A percentile compares a stretch with the other conserved stretches of the same genome.
phyloP scores from a whole-genome alignment of 2,329 filamentous ascomycete species.

The Trichoderma arundinaceum region DNA sequence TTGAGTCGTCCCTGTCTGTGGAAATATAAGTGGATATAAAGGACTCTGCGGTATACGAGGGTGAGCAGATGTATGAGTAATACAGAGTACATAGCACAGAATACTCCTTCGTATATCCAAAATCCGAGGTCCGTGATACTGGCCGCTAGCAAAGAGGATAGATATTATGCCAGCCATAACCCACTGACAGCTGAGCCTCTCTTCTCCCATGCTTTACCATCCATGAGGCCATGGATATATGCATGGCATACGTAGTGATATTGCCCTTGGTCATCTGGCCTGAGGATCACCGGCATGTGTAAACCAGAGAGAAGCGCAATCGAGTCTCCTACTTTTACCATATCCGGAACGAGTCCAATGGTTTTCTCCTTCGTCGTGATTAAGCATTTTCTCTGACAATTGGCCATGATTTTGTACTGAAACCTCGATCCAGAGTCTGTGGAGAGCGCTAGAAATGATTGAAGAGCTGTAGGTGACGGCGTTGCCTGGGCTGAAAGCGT shows the following conservation, averaged over 20 bases:
- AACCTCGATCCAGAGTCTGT: slow-evolving; percentile 1
- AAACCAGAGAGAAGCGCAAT: slow-evolving; percentile 9
- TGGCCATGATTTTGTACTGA: background rate
- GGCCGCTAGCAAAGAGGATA: background rate
- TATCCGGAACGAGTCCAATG: slow-evolving; percentile 3
- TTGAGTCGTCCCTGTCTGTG: background rate
- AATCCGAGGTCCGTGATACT: background rate
- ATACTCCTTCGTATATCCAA: background rate
- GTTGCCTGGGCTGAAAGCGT: background rate
- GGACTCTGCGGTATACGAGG: background rate
- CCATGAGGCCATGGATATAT: background rate
- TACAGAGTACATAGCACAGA: background rate
- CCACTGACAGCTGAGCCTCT: background rate
- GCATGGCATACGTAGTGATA: background rate
- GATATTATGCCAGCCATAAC: background rate
- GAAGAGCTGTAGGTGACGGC: background rate
- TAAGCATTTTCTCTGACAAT: background rate
- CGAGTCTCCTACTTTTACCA: background rate
- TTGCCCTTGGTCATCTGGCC: background rate
- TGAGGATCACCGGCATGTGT: background rate
- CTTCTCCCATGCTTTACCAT: background rate
- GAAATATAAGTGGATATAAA: background rate
- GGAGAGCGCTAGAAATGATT: background rate
- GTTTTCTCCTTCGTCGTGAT: background rate
- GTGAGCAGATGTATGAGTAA: background rate